Base-by-base conservation (phyloP, 176 grass and related monocot genomes). In the Rhipidocladum racemiflorum region DNA sequence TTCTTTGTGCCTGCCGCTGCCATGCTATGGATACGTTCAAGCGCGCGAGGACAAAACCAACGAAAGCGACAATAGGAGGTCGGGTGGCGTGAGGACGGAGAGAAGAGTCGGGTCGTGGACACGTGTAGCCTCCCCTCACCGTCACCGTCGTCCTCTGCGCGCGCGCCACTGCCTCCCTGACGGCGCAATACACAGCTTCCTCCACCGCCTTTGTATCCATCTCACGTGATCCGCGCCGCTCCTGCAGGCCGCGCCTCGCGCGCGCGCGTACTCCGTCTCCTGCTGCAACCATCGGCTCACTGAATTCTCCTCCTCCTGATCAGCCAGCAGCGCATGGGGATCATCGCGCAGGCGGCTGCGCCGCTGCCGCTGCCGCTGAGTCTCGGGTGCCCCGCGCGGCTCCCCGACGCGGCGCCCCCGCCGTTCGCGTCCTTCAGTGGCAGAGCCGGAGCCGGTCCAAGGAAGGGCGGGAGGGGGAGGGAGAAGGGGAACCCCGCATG, bases 331-430 rank as follows among this genome's bases (percentile, higher is more conserved):
- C 39, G 15, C 67, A 72, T 81, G 78, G 85, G 38, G 62, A 60
- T 81, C 77, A 68, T 81, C 78, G 61, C n/a, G 40, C 61, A 3
- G 23, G 70, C 38, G 61, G 48, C 69, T 1, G 61, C 70, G 14
- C 83, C 9, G 70, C 69, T 32, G 57, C 83, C 65, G 30, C 65
- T 18, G 4, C 32, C 32, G 4, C 32, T 34, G 44, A 76, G 16
- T 9, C 73, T 38, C 51, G 59, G 75, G 28, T 80, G 32, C 68
- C 34, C 75, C 43, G 32, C 44, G 35, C 74, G 74, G 3, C 74
- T 24, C 35, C 9, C 55, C 21, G 72, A 13, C 24, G 34, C 65
- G 78, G 77, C 38, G 25, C 25, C 15, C 53, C 36, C 11, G 68
- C 11, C 67, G 25, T 8, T 9, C 69, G 69, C 17, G 27, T 17